Percentiles rank a stretch among this genome's conserved stretches.
Evolutionary conservation across 805 yeast species (phyloP).

Genomic region (Gaillardinia entomophila): DNA sequence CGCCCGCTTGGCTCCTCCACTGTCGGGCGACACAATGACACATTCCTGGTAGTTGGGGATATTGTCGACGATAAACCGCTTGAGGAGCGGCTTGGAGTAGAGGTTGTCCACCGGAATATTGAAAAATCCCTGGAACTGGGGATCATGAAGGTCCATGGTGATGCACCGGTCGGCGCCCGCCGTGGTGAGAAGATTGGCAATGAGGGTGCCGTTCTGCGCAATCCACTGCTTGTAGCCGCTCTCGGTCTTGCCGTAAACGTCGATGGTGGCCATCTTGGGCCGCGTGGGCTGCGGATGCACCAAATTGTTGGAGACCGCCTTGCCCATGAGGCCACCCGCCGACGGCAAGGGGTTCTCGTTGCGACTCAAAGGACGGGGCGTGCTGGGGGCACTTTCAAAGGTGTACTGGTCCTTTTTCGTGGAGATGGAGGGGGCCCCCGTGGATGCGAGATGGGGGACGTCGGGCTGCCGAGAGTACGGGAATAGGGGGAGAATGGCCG

Average conservation of each 20-base stretch:
- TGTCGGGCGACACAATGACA: conserved; percentile 95
- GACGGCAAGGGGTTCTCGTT: conserved; percentile 2
- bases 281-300: neutral
- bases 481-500: conserved; percentile 88
- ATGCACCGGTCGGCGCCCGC: conserved; percentile 97
- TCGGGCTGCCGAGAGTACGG: conserved; percentile 97
- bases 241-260: conserved; percentile 36
- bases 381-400: conserved; percentile 47
- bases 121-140: conserved; percentile 96
- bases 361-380: conserved; percentile 40
- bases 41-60: conserved; percentile 79
- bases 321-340: neutral
- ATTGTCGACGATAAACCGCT: conserved; percentile 71
- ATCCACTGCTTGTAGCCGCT: conserved; percentile 91
- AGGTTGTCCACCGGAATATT: conserved; percentile 94
- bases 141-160: conserved; percentile 97
- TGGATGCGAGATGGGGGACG: conserved; percentile 63
- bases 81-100: conserved; percentile 81
- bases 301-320: neutral
- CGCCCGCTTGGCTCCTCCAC: conserved; percentile 98
- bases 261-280: conserved; percentile 28
- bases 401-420: conserved; percentile 35
- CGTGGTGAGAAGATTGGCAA: conserved; percentile 79
- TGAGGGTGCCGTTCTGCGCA: conserved; percentile 88
- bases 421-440: conserved; percentile 59